Percentiles rank a stretch among this genome's conserved stretches.
Evolutionary conservation across 129 eudicot species (phyloP).

Genomic region (Calendula officinalis): DNA sequence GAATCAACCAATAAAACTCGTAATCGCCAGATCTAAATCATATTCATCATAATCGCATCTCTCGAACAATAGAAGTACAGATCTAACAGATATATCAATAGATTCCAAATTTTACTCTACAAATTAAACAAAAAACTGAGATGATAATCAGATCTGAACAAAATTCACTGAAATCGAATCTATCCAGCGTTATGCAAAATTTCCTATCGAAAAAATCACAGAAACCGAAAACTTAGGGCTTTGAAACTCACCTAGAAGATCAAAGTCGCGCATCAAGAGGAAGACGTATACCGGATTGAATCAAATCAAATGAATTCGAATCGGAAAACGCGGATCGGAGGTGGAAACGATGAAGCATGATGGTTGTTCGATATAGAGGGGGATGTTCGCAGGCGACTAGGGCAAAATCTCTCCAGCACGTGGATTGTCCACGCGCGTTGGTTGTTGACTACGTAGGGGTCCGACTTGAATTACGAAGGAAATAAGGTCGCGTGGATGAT

Average conservation of each 20-base stretch:
- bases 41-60: background rate
- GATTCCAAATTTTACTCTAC: background rate
- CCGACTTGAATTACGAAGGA: background rate
- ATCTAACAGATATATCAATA: slow-evolving; percentile 10
- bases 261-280: slow-evolving; percentile 27
- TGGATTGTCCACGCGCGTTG: slow-evolving; percentile 31
- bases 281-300: background rate
- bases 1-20: background rate
- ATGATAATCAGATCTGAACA: background rate
- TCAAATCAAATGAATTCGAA: background rate
- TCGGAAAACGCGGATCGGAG: slow-evolving; percentile 41
- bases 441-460: slow-evolving; percentile 9
- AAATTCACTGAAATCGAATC: background rate
- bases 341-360: slow-evolving; percentile 37
- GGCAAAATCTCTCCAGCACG: slow-evolving; percentile 25
- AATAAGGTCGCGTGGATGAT: background rate
- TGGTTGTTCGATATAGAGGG: slow-evolving; percentile 35
- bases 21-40: slow-evolving; percentile 15
- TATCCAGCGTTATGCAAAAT: background rate
- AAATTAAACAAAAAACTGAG: background rate
- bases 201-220: slow-evolving; percentile 6
- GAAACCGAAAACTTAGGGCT: background rate
- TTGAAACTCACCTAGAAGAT: slow-evolving; percentile 22
- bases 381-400: slow-evolving; percentile 45
- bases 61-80: background rate